Conservation (phyloP, 805 yeast species). For the Saccharomyces cerevisiae region DNA sequence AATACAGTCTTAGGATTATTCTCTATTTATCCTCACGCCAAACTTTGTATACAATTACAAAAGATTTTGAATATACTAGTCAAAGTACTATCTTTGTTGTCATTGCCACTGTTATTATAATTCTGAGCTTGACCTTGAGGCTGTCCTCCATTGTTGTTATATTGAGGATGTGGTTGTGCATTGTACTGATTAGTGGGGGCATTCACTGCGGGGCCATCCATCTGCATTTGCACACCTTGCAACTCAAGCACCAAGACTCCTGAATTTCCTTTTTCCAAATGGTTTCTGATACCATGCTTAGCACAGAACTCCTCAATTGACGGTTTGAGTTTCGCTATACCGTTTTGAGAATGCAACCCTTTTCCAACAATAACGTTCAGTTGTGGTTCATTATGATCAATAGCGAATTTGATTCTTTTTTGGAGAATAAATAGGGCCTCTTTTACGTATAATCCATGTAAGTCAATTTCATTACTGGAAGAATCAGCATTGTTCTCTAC, state of each 20-base stretch:
- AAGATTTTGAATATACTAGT: slow-evolving; percentile 26
- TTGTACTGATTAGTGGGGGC: neutral
- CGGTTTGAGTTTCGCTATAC: slow-evolving; percentile 82
- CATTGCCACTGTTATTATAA: slow-evolving; percentile 12
- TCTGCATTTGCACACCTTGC: slow-evolving; percentile 39
- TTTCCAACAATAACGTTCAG: slow-evolving; percentile 87
- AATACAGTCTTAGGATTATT: neutral
- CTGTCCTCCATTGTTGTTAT: slow-evolving; percentile 15
- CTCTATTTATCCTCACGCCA: neutral
- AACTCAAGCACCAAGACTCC: slow-evolving; percentile 77
- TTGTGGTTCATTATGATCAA: slow-evolving; percentile 46
- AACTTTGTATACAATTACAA: slow-evolving; percentile 31
- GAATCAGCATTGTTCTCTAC: slow-evolving; percentile 82
- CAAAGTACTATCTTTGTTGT: slow-evolving; percentile 6
- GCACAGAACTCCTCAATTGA: slow-evolving; percentile 74
- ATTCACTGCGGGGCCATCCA: slow-evolving; percentile 23
- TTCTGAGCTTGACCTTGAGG: slow-evolving; percentile 26
- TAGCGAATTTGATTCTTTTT: slow-evolving; percentile 60
- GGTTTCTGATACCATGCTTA: slow-evolving; percentile 52
- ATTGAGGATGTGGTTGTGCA: slow-evolving; percentile 14
- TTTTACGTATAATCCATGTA: slow-evolving; percentile 84
- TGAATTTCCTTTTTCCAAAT: slow-evolving; percentile 60
- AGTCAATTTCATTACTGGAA: slow-evolving; percentile 77
- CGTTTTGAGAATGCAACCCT: slow-evolving; percentile 75
- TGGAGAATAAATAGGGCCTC: slow-evolving; percentile 79